These are phyloP conservation scores for Licmophora abbreviata DNA, from an alignment of 108 stramenopile species.

Conservation along the genomic window DNA sequence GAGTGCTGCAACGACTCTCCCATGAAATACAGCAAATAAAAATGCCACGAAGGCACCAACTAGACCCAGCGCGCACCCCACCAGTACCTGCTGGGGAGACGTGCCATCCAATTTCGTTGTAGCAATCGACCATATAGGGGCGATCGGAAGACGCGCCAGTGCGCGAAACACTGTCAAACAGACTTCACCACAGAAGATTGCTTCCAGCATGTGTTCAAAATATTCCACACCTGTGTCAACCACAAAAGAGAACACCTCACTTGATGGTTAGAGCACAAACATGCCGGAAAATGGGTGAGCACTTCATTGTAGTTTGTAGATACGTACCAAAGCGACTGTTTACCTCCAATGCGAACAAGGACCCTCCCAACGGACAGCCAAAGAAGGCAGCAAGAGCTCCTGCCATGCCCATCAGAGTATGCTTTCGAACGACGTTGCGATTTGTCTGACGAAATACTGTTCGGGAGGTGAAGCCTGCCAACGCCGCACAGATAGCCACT, in stretches of 20 bases:
- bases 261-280: too few species aligned
- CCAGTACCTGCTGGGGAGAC: constrained; percentile 18
- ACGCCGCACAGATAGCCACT: constrained; percentile 44
- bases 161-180: constrained; percentile 45
- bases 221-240: too few species aligned
- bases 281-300: too few species aligned
- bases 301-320: too few species aligned
- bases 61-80: constrained; percentile 41
- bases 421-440: constrained; percentile 45
- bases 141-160: constrained; percentile 35
- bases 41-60: constrained; percentile 42
- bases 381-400: constrained; percentile 64
- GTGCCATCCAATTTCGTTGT: constrained; percentile 15
- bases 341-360: constrained; percentile 53
- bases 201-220: constrained; percentile 56
- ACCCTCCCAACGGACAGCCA: constrained; percentile 50
- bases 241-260: too few species aligned
- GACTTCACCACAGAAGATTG: constrained; percentile 48
- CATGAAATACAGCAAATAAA: constrained; percentile 42
- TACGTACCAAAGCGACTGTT: constrained; percentile 47
- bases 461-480: constrained; percentile 48
- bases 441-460: constrained; percentile 31
- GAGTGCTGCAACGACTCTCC: constrained; percentile 32
- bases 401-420: constrained; percentile 49
- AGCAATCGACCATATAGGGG: constrained; percentile 34